Conservation (phyloP, 2,329 filamentous ascomycete species). For the Colletotrichum kahawae region DNA sequence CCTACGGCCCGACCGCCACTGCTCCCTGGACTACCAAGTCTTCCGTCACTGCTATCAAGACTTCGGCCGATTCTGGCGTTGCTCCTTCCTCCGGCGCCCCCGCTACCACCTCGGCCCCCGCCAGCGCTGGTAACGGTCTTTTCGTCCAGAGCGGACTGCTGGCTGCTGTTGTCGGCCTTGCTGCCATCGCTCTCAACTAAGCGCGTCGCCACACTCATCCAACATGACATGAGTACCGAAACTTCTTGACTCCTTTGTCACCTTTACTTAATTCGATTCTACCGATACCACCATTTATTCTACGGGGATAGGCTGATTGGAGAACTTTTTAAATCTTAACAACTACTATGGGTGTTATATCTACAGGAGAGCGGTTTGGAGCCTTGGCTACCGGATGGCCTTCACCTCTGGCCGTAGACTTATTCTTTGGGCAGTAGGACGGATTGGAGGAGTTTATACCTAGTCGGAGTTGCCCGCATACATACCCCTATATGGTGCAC, state of each 20-base stretch:
- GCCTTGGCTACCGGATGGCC: constrained; percentile 19
- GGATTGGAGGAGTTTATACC: constrained; percentile 15
- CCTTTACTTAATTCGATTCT: constrained; percentile 21
- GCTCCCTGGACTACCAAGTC: constrained; percentile 27
- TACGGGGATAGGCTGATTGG: constrained; percentile 30
- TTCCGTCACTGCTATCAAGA: constrained; percentile 23
- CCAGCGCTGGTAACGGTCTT: constrained; percentile 37
- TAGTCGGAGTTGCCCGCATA: constrained; percentile 6
- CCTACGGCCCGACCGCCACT: constrained; percentile 26
- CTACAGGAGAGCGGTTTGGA: constrained; percentile 1
- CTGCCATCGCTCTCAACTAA: constrained; percentile 36
- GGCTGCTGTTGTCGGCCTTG: constrained; percentile 43
- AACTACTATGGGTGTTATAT: not conserved
- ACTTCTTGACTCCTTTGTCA: not conserved
- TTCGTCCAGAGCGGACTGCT: constrained; percentile 45
- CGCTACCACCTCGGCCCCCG: constrained; percentile 27
- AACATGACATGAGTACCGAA: not conserved
- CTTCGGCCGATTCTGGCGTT: constrained; percentile 11
- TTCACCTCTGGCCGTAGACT: constrained; percentile 19
- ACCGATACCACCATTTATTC: constrained; percentile 26
- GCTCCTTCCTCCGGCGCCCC: constrained; percentile 24
- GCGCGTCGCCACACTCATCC: constrained; percentile 27
- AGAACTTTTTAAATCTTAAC: constrained; percentile 8
- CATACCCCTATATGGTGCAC: constrained; percentile 19
- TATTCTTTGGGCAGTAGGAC: not conserved